These are phyloP conservation scores for Zasmidium cellare DNA, from an alignment of 2,329 filamentous ascomycete genomes.

Conservation along the genomic window DNA sequence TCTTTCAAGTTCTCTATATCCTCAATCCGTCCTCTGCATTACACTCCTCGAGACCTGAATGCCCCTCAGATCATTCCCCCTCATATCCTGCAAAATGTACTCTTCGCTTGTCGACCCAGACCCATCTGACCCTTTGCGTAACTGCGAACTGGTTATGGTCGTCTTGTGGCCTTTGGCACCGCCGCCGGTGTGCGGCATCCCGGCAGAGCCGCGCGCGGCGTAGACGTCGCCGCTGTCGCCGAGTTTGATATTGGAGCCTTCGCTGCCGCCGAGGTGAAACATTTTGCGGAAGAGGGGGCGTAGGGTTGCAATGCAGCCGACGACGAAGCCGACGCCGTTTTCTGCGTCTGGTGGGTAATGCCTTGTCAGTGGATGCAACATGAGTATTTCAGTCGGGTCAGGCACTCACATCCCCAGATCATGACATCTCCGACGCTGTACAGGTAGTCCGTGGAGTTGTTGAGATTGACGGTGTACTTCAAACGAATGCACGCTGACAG, in stretches of 20 bases:
- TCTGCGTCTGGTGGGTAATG: constrained; percentile 30
- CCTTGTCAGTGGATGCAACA: neutral
- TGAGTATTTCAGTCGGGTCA: neutral
- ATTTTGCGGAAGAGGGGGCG: constrained; percentile 35
- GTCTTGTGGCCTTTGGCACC: constrained; percentile 12
- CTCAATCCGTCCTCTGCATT: constrained; percentile 16
- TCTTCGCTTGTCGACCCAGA: constrained; percentile 16
- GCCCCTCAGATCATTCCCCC: constrained; percentile 9
- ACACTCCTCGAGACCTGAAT: constrained; percentile 23
- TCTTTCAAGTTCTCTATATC: neutral
- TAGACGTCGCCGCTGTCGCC: neutral
- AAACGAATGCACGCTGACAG: constrained; percentile 37
- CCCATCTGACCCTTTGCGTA: constrained; percentile 15
- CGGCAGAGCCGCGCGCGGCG: neutral
- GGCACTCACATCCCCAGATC: constrained; percentile 34
- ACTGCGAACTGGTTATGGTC: constrained; percentile 14
- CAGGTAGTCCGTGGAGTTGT: constrained; percentile 34
- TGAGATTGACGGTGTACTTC: constrained; percentile 38
- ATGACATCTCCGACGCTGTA: constrained; percentile 37
- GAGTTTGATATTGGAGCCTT: constrained; percentile 14
- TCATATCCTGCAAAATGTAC: constrained; percentile 22
- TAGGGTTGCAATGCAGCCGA: constrained; percentile 36
- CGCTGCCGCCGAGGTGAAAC: constrained; percentile 19
- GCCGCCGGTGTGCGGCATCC: constrained; percentile 5
- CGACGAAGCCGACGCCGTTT: constrained; percentile 38